Evolutionary conservation across 495 filamentous ascomycete species (phyloP).

Genomic region (Penicillium daleae): DNA sequence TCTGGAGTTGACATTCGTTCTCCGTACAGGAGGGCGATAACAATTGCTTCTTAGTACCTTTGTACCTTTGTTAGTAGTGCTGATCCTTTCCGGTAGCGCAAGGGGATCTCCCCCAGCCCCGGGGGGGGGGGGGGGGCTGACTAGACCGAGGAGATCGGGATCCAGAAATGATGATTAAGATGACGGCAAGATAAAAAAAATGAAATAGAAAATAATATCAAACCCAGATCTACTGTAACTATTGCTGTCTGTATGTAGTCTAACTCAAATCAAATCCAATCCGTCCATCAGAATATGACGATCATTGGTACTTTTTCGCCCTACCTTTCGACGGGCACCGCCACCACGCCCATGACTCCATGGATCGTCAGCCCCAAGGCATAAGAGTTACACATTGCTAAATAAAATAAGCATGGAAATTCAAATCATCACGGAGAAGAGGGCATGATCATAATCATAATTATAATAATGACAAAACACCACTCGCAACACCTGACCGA

Average conservation of each 20-base stretch:
- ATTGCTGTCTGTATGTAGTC: background rate
- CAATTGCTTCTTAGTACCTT: background rate
- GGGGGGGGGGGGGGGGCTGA: too few relatives aligned
- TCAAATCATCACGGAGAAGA: conserved; percentile 18
- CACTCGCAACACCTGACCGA: conserved; percentile 9
- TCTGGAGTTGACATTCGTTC: conserved; percentile 15
- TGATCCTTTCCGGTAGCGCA: conserved; percentile 3
- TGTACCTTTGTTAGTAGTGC: background rate
- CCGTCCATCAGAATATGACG: background rate
- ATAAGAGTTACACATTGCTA: conserved; percentile 30
- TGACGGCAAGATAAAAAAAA: background rate
- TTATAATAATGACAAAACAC: conserved; percentile 10
- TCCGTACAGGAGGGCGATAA: background rate
- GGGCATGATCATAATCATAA: background rate
- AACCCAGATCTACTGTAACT: background rate
- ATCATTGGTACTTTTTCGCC: background rate
- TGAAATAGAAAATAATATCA: too few relatives aligned
- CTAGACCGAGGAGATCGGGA: background rate
- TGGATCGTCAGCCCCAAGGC: conserved; percentile 28
- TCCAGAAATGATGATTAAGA: background rate
- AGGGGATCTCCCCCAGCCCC: conserved; percentile 7
- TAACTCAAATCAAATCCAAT: background rate
- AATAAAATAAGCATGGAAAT: conserved; percentile 17
- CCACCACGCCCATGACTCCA: conserved; percentile 13
- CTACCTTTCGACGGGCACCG: conserved; percentile 2